A percentile compares a stretch with the other conserved stretches of the same genome.
These are phyloP conservation scores for Eragrostis tef DNA, from an alignment of 202 grass and related monocot genomes.

Conservation along the genomic window DNA sequence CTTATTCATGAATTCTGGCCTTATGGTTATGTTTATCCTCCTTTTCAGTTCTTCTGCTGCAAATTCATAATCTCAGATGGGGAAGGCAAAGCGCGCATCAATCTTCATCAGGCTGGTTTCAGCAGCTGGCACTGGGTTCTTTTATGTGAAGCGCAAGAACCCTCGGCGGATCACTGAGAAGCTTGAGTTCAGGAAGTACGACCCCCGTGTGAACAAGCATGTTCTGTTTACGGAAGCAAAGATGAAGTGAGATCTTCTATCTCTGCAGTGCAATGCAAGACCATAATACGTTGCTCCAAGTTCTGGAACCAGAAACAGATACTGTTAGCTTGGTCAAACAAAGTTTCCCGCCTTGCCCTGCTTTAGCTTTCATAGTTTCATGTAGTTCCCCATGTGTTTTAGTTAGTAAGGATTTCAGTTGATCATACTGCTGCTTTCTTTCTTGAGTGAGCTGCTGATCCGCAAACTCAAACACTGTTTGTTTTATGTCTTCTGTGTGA, in stretches of 20 bases:
- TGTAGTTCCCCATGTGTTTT: not conserved
- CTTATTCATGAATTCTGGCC: not conserved
- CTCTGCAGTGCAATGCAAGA: not conserved
- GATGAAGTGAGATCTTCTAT: slow-evolving; percentile 51
- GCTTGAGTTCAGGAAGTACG: slow-evolving; percentile 59
- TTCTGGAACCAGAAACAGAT: not conserved
- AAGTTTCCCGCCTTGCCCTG: not conserved
- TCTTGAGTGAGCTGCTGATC: no score
- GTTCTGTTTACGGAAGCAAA: slow-evolving; percentile 61
- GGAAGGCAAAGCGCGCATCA: slow-evolving; percentile 57
- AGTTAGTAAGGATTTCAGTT: not conserved
- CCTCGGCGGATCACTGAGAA: slow-evolving; percentile 54
- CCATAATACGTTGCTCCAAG: not conserved
- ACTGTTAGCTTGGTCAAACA: not conserved
- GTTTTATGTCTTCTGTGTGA: no score
- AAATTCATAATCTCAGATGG: slow-evolving; percentile 30
- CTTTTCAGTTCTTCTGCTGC: not conserved
- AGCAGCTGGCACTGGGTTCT: slow-evolving; percentile 60
- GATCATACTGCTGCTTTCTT: no score
- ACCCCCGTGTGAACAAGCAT: slow-evolving; percentile 55
- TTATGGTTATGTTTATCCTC: not conserved
- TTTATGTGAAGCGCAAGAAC: slow-evolving; percentile 60
- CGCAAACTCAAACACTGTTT: no score
- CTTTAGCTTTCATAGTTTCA: not conserved
- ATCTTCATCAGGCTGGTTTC: slow-evolving; percentile 60